Evolutionary conservation across 148 eudicot genomes (phyloP).

Genomic region (Persicaria tinctoria): DNA sequence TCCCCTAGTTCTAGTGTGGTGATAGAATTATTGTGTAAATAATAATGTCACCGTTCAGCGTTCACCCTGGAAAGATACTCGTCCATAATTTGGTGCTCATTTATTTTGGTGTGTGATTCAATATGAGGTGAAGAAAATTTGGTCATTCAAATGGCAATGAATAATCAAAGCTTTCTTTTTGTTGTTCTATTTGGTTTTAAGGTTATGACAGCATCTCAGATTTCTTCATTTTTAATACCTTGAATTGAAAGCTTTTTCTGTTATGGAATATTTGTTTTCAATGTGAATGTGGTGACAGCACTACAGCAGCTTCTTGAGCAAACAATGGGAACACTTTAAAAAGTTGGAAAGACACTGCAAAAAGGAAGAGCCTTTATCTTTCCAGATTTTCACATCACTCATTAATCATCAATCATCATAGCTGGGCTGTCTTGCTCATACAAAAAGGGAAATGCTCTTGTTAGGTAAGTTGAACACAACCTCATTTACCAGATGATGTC

Average conservation of each 20-base stretch:
- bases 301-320: conserved; percentile 5
- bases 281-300: conserved; percentile 9
- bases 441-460: conserved; percentile 1
- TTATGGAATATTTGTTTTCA: conserved; percentile 1
- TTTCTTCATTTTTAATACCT: not conserved
- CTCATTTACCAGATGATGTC: not conserved
- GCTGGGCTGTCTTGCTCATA: not conserved
- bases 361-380: not conserved
- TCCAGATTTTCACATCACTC: not conserved
- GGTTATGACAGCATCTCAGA: not conserved
- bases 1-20: conserved; percentile 22
- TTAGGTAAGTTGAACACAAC: not conserved
- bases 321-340: not conserved
- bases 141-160: conserved; percentile 1
- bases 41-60: conserved; percentile 22
- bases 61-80: conserved; percentile 4
- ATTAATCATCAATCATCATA: conserved; percentile 7
- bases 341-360: conserved; percentile 8
- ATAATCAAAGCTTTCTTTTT: not conserved
- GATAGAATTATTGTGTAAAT: conserved; percentile 29
- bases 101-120: conserved; percentile 12
- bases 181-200: not conserved
- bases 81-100: conserved; percentile 8
- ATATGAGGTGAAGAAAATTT: not conserved
- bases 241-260: not conserved